Percentiles rank a stretch among this genome's conserved stretches.
Conservation (phyloP, 768 basidiomycete genomes). For the Boletus patriciae region DNA sequence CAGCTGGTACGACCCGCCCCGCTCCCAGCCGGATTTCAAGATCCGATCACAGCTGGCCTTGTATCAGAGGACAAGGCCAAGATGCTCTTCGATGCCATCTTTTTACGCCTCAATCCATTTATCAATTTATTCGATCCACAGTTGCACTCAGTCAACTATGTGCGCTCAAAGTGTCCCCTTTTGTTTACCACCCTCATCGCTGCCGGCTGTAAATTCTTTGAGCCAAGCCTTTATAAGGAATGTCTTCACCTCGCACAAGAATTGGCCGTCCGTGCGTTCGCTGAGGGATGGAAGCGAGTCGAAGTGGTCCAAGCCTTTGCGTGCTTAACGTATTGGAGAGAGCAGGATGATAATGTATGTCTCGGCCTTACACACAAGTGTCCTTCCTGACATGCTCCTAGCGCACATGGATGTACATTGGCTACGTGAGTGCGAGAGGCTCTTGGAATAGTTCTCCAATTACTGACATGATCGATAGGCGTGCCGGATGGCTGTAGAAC, state of each 20-base stretch:
- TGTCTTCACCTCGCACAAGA: conserved; percentile 74
- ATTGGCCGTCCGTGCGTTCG: conserved; percentile 74
- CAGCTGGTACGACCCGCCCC: conserved; percentile 37
- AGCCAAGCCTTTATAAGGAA: conserved; percentile 60
- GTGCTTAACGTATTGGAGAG: conserved; percentile 87
- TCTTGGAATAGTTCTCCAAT: background rate
- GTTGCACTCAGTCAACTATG: conserved; percentile 78
- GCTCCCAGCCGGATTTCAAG: conserved; percentile 45
- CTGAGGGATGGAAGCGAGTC: conserved; percentile 74
- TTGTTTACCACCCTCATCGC: conserved; percentile 84
- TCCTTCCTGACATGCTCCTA: conserved; percentile 32
- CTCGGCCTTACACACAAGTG: background rate
- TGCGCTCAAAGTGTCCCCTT: conserved; percentile 77
- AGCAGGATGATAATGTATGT: conserved; percentile 75
- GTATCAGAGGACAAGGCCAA: conserved; percentile 69
- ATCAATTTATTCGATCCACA: conserved; percentile 86
- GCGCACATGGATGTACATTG: conserved; percentile 88
- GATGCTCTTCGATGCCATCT: conserved; percentile 74
- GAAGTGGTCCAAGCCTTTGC: conserved; percentile 90
- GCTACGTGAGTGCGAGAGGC: conserved; percentile 55
- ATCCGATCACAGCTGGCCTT: conserved; percentile 72
- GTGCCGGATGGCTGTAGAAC: conserved; percentile 85
- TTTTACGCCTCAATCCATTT: conserved; percentile 84
- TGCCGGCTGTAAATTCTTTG: conserved; percentile 84
- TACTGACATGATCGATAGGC: conserved; percentile 45